phyloP scores from a whole-genome alignment of 73 alveolate genomes.

The Paramecium sonneborni region DNA sequence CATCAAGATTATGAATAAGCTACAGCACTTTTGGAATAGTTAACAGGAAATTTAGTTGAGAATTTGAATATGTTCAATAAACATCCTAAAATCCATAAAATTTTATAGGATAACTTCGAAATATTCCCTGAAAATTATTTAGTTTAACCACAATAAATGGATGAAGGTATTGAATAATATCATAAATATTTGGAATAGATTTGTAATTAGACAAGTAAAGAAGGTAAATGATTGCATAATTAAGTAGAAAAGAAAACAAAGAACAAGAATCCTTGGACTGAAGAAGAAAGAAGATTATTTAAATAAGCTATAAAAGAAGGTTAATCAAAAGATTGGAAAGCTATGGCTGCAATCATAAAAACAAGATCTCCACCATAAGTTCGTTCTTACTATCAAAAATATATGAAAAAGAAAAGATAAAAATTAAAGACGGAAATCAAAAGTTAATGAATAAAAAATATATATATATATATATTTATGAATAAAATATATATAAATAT shows the following conservation, averaged over 20 bases:
- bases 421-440: background rate
- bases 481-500: no score
- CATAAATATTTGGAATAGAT: slow-evolving; percentile 19
- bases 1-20: slow-evolving; percentile 39
- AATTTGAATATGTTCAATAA: slow-evolving; percentile 2
- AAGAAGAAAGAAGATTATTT: slow-evolving; percentile 13
- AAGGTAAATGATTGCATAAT: background rate
- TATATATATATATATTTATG: background rate
- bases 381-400: slow-evolving; percentile 6
- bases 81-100: slow-evolving; percentile 23
- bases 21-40: background rate
- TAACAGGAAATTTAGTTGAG: background rate
- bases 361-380: slow-evolving; percentile 1
- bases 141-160: slow-evolving; percentile 2
- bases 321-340: slow-evolving; percentile 25
- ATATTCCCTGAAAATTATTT: background rate
- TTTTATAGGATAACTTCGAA: slow-evolving; percentile 24
- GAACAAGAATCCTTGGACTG: slow-evolving; percentile 56
- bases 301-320: slow-evolving; percentile 19
- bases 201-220: slow-evolving; percentile 7
- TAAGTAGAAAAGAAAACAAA: background rate
- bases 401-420: slow-evolving; percentile 32
- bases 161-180: background rate
- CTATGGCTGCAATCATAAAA: slow-evolving; percentile 34
- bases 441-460: background rate